These are phyloP conservation scores for Pseudogymnoascus sp. DNA, from an alignment of 2,329 filamentous ascomycete species.

Conservation along the genomic window DNA sequence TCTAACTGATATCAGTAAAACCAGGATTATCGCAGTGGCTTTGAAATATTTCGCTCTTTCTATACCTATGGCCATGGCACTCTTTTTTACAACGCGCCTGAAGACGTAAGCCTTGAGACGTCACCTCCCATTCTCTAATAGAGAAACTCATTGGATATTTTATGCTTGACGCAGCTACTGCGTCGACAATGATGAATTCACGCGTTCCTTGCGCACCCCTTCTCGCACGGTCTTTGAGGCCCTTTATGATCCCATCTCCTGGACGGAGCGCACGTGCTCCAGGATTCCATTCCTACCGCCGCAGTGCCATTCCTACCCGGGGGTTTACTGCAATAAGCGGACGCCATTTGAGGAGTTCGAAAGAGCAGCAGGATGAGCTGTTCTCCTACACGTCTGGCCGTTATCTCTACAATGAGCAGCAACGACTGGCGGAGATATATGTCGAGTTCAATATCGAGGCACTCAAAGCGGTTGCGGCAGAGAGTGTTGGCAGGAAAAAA, in stretches of 20 bases:
- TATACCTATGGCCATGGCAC: not conserved
- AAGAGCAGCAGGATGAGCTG: not conserved
- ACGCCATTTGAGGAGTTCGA: not conserved
- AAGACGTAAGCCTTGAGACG: not conserved
- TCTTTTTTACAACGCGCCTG: not conserved
- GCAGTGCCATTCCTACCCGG: not conserved
- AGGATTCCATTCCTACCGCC: not conserved
- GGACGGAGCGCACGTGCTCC: not conserved
- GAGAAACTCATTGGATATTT: not conserved
- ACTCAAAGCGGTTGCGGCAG: slow-evolving; percentile 11
- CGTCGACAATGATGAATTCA: not conserved
- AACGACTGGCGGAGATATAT: slow-evolving; percentile 9
- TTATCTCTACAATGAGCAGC: slow-evolving; percentile 10
- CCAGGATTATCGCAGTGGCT: not conserved
- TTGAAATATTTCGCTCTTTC: not conserved
- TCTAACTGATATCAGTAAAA: not conserved
- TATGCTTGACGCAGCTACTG: not conserved
- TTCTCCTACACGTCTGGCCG: not conserved
- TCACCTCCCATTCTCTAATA: not conserved
- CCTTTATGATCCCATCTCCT: no score
- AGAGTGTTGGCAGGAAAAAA: slow-evolving; percentile 8
- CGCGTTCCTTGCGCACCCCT: not conserved
- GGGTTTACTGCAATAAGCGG: not conserved
- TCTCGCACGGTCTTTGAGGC: not conserved
- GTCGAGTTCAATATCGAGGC: slow-evolving; percentile 9